A percentile compares a stretch with the other conserved stretches of the same genome.
Conservation (phyloP, 306 rosid species). For the Chamaecrista fasciculata region DNA sequence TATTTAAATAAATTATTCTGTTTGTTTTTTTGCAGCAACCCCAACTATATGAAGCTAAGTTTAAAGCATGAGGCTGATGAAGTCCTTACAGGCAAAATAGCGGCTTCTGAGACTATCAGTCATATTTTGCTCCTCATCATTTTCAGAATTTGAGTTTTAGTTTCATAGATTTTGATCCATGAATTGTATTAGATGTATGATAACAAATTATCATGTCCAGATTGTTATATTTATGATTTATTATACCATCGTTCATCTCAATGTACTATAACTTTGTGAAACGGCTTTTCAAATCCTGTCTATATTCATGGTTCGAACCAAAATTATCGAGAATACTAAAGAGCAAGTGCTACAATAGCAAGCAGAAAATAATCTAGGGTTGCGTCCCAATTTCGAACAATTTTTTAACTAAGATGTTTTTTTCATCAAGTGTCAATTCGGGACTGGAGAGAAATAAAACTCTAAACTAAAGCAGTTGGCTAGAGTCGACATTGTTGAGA, state of each 20-base stretch:
- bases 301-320: too few relatives aligned
- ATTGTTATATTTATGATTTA: conserved; percentile 2
- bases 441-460: too few relatives aligned
- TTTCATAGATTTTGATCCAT: conserved; percentile 36
- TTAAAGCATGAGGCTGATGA: conserved; percentile 58
- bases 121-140: conserved; percentile 25
- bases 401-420: too few relatives aligned
- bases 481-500: too few relatives aligned
- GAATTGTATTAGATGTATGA: conserved; percentile 32
- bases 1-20: background rate
- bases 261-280: conserved; percentile 19
- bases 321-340: too few relatives aligned
- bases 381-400: too few relatives aligned
- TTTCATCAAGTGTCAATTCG: too few relatives aligned
- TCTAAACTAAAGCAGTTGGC: too few relatives aligned
- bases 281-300: background rate
- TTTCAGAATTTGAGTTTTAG: conserved; percentile 26
- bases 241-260: conserved; percentile 1
- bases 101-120: background rate
- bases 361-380: too few relatives aligned
- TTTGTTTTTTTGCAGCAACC: conserved; percentile 75
- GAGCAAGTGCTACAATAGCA: too few relatives aligned
- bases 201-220: conserved; percentile 26
- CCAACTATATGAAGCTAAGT: conserved; percentile 73
- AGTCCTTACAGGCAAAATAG: conserved; percentile 7